phyloP scores from a whole-genome alignment of 306 rosid species.

The Inga leiocalycina region DNA sequence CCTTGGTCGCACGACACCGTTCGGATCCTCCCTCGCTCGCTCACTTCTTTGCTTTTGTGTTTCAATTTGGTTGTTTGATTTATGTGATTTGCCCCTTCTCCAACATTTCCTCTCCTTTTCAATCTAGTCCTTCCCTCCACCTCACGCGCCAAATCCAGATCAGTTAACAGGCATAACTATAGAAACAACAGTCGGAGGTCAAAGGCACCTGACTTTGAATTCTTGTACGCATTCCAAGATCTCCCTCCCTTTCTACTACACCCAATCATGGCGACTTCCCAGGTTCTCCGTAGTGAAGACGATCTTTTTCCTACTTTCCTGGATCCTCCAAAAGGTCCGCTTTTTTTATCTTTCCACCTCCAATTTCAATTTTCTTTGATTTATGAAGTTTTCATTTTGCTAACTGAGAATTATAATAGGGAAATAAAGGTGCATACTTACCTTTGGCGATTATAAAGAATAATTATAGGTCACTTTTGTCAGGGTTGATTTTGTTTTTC shows the following conservation, averaged over 20 bases:
- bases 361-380: no score
- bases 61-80: neutral
- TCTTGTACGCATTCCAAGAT: constrained; percentile 12
- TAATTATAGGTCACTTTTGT: no score
- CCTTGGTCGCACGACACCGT: no score
- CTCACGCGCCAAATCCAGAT: neutral
- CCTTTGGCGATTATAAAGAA: no score
- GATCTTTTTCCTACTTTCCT: neutral
- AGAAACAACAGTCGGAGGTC: neutral
- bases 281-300: constrained; percentile 51
- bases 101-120: neutral
- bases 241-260: neutral
- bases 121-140: neutral
- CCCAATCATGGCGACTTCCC: constrained; percentile 56
- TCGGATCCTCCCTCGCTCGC: no score
- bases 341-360: no score
- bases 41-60: neutral
- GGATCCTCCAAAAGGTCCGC: no score
- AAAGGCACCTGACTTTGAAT: neutral
- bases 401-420: no score
- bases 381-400: no score
- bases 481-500: no score
- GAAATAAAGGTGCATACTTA: no score
- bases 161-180: neutral
- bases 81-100: neutral